These are phyloP conservation scores for Fusarium keratoplasticum DNA, from an alignment of 2,329 filamentous ascomycete genomes.

Conservation along the genomic window DNA sequence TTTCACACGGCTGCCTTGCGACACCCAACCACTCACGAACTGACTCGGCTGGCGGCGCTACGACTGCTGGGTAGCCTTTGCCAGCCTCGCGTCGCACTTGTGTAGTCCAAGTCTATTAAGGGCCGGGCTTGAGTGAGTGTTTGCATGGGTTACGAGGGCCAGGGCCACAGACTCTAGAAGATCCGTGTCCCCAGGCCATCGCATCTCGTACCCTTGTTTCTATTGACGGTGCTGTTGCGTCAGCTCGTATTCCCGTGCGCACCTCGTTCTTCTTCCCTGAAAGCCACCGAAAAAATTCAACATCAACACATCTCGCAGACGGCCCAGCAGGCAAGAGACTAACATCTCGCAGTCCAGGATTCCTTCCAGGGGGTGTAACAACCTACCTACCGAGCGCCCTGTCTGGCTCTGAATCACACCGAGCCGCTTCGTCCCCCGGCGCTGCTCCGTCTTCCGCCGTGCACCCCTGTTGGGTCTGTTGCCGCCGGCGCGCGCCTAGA, in stretches of 20 bases:
- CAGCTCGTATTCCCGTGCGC: conserved; percentile 44
- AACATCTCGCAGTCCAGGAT: conserved; percentile 17
- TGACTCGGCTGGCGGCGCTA: conserved; percentile 25
- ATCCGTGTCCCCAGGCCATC: conserved; percentile 23
- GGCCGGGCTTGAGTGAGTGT: conserved; percentile 29
- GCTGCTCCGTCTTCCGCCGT: conserved; percentile 9
- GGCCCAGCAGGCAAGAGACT: neutral
- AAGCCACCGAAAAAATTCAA: neutral
- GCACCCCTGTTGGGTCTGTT: conserved; percentile 39
- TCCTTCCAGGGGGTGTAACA: conserved; percentile 36
- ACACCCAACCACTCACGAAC: conserved; percentile 21
- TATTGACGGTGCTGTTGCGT: conserved; percentile 34
- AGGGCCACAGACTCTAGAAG: conserved; percentile 25
- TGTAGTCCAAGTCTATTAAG: conserved; percentile 31
- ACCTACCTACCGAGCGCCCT: conserved; percentile 40
- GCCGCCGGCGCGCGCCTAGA: conserved; percentile 46
- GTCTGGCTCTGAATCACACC: conserved; percentile 45
- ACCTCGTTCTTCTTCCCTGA: conserved; percentile 5
- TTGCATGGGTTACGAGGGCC: conserved; percentile 26
- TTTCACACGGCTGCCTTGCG: conserved; percentile 27
- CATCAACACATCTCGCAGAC: conserved; percentile 5
- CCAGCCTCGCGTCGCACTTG: conserved; percentile 41
- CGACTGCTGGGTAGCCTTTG: conserved; percentile 26
- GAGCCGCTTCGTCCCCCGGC: conserved; percentile 33
- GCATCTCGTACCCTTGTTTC: conserved; percentile 22